Evolutionary conservation across 305 asterid genomes (phyloP).

Genomic region (Fraxinus sp.): DNA sequence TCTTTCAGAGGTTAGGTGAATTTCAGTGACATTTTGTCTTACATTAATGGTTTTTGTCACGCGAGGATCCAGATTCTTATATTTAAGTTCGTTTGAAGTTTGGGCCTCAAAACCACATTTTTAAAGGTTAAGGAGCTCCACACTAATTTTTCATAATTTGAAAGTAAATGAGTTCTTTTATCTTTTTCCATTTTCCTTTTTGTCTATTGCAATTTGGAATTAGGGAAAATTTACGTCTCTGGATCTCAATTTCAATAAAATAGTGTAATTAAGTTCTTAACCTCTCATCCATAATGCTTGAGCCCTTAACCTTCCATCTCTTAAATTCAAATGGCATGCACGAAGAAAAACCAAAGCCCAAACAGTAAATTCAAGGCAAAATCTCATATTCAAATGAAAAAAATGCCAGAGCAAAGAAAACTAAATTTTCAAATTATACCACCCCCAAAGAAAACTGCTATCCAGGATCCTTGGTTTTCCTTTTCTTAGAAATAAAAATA

Average conservation of each 20-base stretch:
- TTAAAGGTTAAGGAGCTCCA: background rate
- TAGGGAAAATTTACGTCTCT: background rate
- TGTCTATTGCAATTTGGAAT: background rate
- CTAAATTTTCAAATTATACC: conserved; percentile 4
- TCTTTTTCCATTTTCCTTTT: too few relatives aligned
- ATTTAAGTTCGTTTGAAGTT: background rate
- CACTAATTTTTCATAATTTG: background rate
- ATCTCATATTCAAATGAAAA: background rate
- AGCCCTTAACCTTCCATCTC: background rate
- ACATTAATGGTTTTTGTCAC: background rate
- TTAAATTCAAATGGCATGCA: conserved; percentile 25
- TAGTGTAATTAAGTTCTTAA: background rate
- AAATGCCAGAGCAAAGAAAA: background rate
- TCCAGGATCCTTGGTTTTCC: background rate
- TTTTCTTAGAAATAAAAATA: background rate
- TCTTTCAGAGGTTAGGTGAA: too few relatives aligned
- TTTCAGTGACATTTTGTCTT: background rate
- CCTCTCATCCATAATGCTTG: background rate
- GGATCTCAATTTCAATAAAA: background rate
- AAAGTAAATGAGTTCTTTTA: too few relatives aligned
- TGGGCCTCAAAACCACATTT: background rate
- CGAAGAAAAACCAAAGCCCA: conserved; percentile 7
- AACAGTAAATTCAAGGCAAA: conserved; percentile 7
- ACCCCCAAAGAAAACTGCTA: background rate
- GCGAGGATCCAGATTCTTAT: background rate